phyloP scores from a whole-genome alignment of 208 protist species.

The Wallacemonas collosoma region DNA sequence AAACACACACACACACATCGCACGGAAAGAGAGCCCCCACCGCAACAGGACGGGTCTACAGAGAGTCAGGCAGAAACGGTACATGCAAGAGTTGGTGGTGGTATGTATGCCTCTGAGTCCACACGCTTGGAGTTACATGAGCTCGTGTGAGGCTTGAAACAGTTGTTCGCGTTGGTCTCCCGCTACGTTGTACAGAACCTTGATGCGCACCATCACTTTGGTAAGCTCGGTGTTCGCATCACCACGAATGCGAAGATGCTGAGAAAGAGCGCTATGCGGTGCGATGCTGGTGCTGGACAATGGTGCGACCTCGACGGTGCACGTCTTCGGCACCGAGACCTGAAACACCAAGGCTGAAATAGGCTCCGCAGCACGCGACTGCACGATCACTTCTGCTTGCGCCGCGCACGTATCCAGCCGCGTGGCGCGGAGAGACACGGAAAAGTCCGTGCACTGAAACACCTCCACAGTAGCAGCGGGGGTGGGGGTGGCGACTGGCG shows the following conservation, averaged over 20 bases:
- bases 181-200: conserved; percentile 61
- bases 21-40: no score
- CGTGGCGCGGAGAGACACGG: conserved; percentile 37
- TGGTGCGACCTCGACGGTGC: conserved; percentile 55
- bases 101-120: no score
- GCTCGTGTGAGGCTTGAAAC: conserved; percentile 55
- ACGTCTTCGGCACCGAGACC: conserved; percentile 67
- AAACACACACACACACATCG: no score
- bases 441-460: conserved; percentile 59
- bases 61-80: no score
- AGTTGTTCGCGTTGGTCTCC: conserved; percentile 49
- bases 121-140: neutral
- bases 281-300: conserved; percentile 41
- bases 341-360: conserved; percentile 71
- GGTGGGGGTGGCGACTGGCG: neutral
- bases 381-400: conserved; percentile 42
- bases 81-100: no score
- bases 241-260: conserved; percentile 60
- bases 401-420: conserved; percentile 21
- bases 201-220: conserved; percentile 67
- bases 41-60: no score
- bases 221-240: conserved; percentile 37
- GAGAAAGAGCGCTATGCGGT: conserved; percentile 38
- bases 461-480: conserved; percentile 27
- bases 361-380: conserved; percentile 26